Percentiles rank a stretch among this genome's conserved stretches.
Evolutionary conservation across 805 yeast species (phyloP).

Genomic region (Novakomyces olei): DNA sequence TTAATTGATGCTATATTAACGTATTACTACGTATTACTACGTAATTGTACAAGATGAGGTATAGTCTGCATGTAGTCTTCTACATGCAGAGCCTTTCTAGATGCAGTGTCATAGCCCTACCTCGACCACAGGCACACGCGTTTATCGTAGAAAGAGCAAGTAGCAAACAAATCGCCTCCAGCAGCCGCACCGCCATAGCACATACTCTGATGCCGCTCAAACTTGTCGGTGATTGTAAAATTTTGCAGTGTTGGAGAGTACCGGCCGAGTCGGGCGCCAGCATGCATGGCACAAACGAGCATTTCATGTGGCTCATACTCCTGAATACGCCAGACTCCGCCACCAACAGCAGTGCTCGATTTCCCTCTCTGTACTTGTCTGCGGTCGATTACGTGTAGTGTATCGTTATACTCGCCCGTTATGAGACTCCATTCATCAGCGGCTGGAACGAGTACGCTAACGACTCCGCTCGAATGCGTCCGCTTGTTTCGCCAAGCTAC

Average conservation of each 20-base stretch:
- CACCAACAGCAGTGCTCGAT: neutral
- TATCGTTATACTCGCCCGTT: constrained; percentile 3
- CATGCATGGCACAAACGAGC: neutral
- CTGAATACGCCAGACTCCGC: constrained; percentile 1
- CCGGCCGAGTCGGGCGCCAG: constrained; percentile 2
- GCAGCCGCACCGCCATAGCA: constrained; percentile 87
- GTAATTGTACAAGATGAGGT: too few relatives aligned
- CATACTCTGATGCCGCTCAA: constrained; percentile 59
- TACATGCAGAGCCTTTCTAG: too few relatives aligned
- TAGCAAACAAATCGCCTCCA: constrained; percentile 29
- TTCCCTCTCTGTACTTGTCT: neutral
- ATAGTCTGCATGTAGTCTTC: too few relatives aligned
- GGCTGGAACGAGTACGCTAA: neutral
- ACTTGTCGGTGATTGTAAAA: constrained; percentile 10
- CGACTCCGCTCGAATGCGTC: neutral
- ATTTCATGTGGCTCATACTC: constrained; percentile 1
- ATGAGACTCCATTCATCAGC: neutral
- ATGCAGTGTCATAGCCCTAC: too few relatives aligned
- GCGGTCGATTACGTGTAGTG: neutral
- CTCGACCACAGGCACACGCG: constrained; percentile 72
- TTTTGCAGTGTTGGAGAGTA: neutral
- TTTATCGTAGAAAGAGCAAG: constrained; percentile 83
- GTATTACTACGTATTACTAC: too few relatives aligned
- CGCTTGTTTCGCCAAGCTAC: neutral
- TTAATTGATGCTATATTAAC: too few relatives aligned